Conservation (phyloP, 306 rosid species). For the Erythrophleum fordii region DNA sequence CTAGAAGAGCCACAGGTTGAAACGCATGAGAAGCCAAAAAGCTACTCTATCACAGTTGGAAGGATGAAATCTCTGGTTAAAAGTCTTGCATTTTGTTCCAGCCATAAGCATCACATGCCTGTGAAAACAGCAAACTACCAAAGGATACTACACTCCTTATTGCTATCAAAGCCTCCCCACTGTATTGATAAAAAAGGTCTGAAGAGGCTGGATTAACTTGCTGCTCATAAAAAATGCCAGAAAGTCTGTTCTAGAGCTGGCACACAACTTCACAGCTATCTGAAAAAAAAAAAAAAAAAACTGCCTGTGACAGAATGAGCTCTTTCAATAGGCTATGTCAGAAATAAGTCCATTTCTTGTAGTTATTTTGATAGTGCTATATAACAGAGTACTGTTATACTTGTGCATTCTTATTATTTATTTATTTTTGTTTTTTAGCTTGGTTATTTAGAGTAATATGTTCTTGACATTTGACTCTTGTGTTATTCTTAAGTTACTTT, state of each 20-base stretch:
- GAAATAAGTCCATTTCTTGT: neutral
- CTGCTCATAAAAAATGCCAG: neutral
- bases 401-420: neutral
- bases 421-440: neutral
- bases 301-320: neutral
- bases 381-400: neutral
- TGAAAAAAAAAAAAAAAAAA: too few species aligned
- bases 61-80: neutral
- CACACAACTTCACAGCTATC: neutral
- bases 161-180: neutral
- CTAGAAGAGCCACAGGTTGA: too few species aligned
- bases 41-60: neutral
- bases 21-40: too few species aligned
- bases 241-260: neutral
- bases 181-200: neutral
- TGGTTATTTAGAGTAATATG: neutral
- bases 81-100: neutral
- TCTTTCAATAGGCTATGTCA: neutral
- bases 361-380: neutral
- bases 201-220: neutral
- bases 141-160: neutral
- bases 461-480: conserved; percentile 20
- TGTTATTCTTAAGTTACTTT: conserved; percentile 31
- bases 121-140: neutral
- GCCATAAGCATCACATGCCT: neutral